Evolutionary conservation across 345 rosid genomes (phyloP), one percentile per base, ranked within the genome.

Genomic region (Leavenworthia alabamica): DNA sequence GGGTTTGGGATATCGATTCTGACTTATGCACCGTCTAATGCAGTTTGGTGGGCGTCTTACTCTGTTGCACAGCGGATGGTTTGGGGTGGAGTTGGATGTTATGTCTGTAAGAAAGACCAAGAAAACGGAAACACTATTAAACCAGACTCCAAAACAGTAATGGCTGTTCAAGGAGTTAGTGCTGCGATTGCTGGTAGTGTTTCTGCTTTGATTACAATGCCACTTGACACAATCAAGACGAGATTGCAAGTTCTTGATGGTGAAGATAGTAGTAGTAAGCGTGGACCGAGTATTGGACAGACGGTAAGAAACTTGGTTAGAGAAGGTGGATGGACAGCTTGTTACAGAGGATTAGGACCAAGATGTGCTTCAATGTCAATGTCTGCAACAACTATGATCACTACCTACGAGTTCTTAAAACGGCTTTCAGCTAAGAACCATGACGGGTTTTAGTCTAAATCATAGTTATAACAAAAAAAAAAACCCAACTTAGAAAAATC

Each of bases 31-130:
- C 98, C 98, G 4, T 92, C 96, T 13, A 92, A 92, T 39, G 93
- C 98, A 0, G 89, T 92, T 48, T 92, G 98, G 96, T 92, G 98
- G 98, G 78, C 91, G 1, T 89, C 97, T 41, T 92, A 92, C 82
- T 86, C 95, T n/a, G 88, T 92, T 39, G 82, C 82, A 0, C 70
- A 82, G 33, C 60, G 80, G 77, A 78, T 89, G 56, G 74, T 86
- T 40, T 83, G 87, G 86, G 80, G 78, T 45, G 70, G 82, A 13
- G 14, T 80, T 45, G 81, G 81, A 35, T 67, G 86, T 63, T 82
- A 80, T 57, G 33, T 72, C 6, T 48, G 70, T 28, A 81, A 78
- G 75, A 87, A 77, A 64, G 78, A 79, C 35, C 75, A 66, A 7
- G 80, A 58, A 2, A 66, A 10, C 8, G 70, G 68, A 10, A 70